phyloP scores from a whole-genome alignment of 495 filamentous ascomycete genomes.

The Hyaloscypha variabilis region DNA sequence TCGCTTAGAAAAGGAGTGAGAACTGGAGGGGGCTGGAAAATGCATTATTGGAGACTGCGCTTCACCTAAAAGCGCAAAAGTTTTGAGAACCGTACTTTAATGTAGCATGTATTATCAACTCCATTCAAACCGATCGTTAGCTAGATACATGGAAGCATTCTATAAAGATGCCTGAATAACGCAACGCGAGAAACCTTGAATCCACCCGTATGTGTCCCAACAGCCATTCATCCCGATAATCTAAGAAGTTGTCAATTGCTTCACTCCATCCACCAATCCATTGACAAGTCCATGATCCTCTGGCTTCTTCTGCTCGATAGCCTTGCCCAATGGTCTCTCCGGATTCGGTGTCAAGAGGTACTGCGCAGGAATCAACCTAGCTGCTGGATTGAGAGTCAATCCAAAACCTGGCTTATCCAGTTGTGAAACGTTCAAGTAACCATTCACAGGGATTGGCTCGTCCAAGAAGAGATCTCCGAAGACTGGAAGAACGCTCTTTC shows the following conservation, averaged over 20 bases:
- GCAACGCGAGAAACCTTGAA: background rate
- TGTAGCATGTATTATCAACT: background rate
- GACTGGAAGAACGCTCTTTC: conserved; percentile 83
- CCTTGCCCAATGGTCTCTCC: conserved; percentile 50
- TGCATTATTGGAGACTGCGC: too few relatives aligned
- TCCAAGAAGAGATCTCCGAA: conserved; percentile 91
- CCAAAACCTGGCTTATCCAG: conserved; percentile 92
- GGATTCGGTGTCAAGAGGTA: conserved; percentile 76
- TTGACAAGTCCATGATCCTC: conserved; percentile 12
- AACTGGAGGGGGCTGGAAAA: too few relatives aligned
- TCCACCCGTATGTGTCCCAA: background rate
- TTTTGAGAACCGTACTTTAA: too few relatives aligned
- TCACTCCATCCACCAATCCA: conserved; percentile 26
- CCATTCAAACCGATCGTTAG: background rate
- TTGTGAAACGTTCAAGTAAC: conserved; percentile 74
- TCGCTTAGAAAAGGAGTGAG: too few relatives aligned
- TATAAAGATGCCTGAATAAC: background rate
- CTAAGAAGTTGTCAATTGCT: conserved; percentile 24
- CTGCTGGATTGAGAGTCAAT: conserved; percentile 78
- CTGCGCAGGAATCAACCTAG: conserved; percentile 74
- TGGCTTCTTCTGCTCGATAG: conserved; percentile 18
- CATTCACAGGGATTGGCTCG: conserved; percentile 84
- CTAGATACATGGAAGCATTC: background rate
- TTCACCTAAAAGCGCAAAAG: too few relatives aligned
- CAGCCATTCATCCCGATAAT: conserved; percentile 14